These are phyloP conservation scores for Fusarium sp. DNA, from an alignment of 2,329 filamentous ascomycete species.

Conservation along the genomic window DNA sequence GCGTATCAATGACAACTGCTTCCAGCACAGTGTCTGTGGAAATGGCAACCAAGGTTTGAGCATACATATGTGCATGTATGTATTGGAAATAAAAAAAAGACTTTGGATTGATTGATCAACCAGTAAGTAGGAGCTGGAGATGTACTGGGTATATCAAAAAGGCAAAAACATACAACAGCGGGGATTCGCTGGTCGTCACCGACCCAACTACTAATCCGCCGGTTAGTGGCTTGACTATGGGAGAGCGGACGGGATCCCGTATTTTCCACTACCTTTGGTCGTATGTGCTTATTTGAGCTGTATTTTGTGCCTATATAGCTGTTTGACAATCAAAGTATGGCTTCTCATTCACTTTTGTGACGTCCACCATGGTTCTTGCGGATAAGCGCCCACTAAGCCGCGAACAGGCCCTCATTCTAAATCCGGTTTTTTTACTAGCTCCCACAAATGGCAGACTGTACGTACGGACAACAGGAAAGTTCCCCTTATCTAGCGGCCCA, in stretches of 20 bases:
- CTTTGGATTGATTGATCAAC: too few relatives aligned
- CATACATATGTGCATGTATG: too few relatives aligned
- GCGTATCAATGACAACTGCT: too few relatives aligned
- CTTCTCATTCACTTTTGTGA: not conserved
- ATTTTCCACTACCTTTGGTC: constrained; percentile 5
- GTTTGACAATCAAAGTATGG: rapidly evolving
- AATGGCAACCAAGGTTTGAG: too few relatives aligned
- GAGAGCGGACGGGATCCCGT: constrained; percentile 2
- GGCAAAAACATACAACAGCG: not conserved
- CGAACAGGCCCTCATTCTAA: not conserved
- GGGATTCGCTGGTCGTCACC: not conserved
- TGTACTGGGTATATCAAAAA: too few relatives aligned
- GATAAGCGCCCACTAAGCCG: not conserved
- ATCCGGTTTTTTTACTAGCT: too few relatives aligned
- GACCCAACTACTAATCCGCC: constrained; percentile 3
- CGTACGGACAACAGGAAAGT: not conserved
- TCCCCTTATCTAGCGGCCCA: not conserved
- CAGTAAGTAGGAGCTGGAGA: too few relatives aligned
- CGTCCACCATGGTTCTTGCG: not conserved
- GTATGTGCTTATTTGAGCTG: not conserved
- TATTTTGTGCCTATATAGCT: rapidly evolving
- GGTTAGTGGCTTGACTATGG: constrained; percentile 1
- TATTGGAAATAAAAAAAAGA: not conserved
- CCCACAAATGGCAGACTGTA: not conserved
- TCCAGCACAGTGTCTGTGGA: too few relatives aligned